Conservation (phyloP, 768 basidiomycete genomes). For the Suillus sp. region DNA sequence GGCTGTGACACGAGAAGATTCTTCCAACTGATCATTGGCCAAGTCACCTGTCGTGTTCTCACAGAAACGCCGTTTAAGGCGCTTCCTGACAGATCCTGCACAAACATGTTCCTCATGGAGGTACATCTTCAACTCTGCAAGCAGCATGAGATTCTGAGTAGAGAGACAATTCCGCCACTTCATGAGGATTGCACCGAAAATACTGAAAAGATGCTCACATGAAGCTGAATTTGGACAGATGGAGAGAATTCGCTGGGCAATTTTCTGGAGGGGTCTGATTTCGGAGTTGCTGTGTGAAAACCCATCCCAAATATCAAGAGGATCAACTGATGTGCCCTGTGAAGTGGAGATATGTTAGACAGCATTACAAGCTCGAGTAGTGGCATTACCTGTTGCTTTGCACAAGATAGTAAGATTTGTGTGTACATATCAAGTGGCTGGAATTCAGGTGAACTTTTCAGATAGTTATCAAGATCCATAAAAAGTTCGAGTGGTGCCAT, state of each 20-base stretch:
- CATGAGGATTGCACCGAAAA: slow-evolving; percentile 33
- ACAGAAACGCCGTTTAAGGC: slow-evolving; percentile 11
- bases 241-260: slow-evolving; percentile 26
- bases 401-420: neutral
- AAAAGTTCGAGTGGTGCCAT: neutral
- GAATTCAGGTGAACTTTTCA: neutral
- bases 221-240: slow-evolving; percentile 36
- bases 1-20: too few species aligned
- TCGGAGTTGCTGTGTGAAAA: neutral
- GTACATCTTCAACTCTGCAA: slow-evolving; percentile 34
- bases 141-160: slow-evolving; percentile 20
- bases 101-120: slow-evolving; percentile 28
- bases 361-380: too few species aligned
- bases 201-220: slow-evolving; percentile 33
- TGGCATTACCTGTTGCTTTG: neutral
- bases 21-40: too few species aligned
- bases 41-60: too few species aligned
- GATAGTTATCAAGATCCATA: neutral
- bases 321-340: slow-evolving; percentile 6
- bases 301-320: slow-evolving; percentile 2
- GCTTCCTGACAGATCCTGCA: slow-evolving; percentile 10
- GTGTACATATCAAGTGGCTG: neutral
- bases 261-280: neutral
- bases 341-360: too few species aligned
- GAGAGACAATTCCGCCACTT: slow-evolving; percentile 28